Evolutionary conservation across 1,284 basidiomycete species (phyloP), one percentile per base, ranked within the genome.

Genomic region (Papiliotrema terrestris): DNA sequence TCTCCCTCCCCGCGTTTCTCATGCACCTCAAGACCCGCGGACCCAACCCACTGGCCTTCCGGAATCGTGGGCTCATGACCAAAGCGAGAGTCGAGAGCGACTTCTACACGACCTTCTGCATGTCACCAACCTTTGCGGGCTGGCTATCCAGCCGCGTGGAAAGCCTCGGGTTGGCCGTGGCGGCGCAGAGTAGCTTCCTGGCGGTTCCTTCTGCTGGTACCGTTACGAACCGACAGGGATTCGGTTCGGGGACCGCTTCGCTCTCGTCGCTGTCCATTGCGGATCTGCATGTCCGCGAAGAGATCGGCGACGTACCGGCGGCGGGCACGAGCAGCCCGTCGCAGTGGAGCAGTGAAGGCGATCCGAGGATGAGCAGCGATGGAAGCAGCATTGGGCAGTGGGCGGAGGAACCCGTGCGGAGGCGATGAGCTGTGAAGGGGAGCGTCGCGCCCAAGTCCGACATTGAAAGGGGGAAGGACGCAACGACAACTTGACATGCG

Each of bases 1-100:
- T 98, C 77, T 91, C 85, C 64, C 79, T 84, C 32, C 79, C 80
- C 2, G 82, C 85, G 48, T 97, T 98, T 75, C 82, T 98, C 45
- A 80, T 83, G 6, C 93, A 89, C 8, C 81, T 98, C 23, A 90
- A 88, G 67, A 79, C 83, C 0, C 83, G 89, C 67, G 92, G 92
- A 0, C 83, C 75, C 0, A 77, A 85, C 43, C 83, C 86, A 2
- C 76, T 94, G 3, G 84, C 86, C 2, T 94, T 93, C 78, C 83
- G 84, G 41, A 64, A 65, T 2, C 72, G 69, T 45, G 74, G 74
- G 14, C 59, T 77, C 19, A 57, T 61, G 1, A 62, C 63, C 8
- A 74, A 75, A 48, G 56, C 66, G n/a, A 59, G 75, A 20, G 75
- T 76, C 14, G 75, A 78, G 52, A 62, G 49, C 39, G 75, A 77